phyloP scores from a whole-genome alignment of 345 rosid genomes.

The Rhizophora apiculata region DNA sequence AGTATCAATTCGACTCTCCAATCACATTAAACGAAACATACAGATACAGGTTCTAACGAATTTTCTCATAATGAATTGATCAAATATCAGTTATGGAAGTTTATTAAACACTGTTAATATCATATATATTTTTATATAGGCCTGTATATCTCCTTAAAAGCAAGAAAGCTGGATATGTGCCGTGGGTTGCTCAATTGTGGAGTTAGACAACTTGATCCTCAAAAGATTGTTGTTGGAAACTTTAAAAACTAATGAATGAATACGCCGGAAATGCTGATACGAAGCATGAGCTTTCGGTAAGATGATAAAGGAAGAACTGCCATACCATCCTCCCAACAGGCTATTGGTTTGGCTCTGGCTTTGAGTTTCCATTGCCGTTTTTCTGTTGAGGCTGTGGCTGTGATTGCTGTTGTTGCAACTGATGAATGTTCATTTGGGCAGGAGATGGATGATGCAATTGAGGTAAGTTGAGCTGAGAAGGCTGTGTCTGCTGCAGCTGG shows the following conservation, averaged over 20 bases:
- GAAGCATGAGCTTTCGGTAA: not conserved
- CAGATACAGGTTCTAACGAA: slow-evolving; percentile 15
- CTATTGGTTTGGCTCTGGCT: slow-evolving; percentile 59
- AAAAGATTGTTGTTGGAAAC: slow-evolving; percentile 12
- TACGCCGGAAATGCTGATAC: slow-evolving; percentile 16
- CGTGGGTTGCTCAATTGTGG: not conserved
- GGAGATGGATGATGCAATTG: slow-evolving; percentile 38
- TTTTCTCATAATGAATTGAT: slow-evolving; percentile 24
- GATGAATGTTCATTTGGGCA: slow-evolving; percentile 17
- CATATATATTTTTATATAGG: slow-evolving; percentile 14
- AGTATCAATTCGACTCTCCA: slow-evolving; percentile 26
- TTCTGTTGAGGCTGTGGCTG: slow-evolving; percentile 33
- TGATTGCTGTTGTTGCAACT: slow-evolving; percentile 25
- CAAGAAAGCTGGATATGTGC: slow-evolving; percentile 16
- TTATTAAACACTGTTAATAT: slow-evolving; percentile 10
- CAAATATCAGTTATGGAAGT: slow-evolving; percentile 18
- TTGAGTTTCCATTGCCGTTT: slow-evolving; percentile 41
- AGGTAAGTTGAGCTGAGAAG: slow-evolving; percentile 40
- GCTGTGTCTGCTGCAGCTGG: slow-evolving; percentile 44
- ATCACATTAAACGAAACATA: slow-evolving; percentile 15
- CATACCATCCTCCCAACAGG: slow-evolving; percentile 5
- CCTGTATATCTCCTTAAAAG: slow-evolving; percentile 25
- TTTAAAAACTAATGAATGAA: slow-evolving; percentile 41
- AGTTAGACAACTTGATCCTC: not conserved
- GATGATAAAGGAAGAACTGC: not conserved